phyloP scores from a whole-genome alignment of 192 early-diverging fungal genomes.

The Coemansia asiatica region DNA sequence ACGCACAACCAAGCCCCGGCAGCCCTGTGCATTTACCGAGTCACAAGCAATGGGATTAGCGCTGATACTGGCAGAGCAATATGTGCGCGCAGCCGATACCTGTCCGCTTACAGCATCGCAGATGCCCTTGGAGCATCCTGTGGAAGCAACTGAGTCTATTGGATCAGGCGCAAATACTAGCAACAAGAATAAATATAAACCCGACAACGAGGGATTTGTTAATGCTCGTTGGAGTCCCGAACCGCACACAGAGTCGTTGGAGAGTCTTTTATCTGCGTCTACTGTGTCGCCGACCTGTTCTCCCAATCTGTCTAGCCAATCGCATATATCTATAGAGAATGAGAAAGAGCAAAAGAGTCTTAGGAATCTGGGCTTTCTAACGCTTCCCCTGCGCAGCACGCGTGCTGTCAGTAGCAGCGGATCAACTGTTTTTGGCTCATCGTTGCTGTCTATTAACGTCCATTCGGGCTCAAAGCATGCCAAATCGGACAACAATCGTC shows the following conservation, averaged over 20 bases:
- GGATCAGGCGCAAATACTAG: not conserved
- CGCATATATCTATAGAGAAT: not conserved
- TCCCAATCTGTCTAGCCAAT: not conserved
- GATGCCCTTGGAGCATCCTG: not conserved
- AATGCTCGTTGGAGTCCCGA: not conserved
- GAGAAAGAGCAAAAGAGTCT: not conserved
- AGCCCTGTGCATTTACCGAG: slow-evolving; percentile 13
- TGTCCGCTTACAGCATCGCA: slow-evolving; percentile 2
- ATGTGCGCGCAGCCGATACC: slow-evolving; percentile 18
- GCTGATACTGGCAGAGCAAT: slow-evolving; percentile 31
- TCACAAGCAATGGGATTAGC: slow-evolving; percentile 28
- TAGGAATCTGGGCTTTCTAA: slow-evolving; percentile 3
- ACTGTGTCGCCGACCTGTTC: slow-evolving; percentile 4
- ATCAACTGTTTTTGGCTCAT: slow-evolving; percentile 13
- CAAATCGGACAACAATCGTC: not conserved
- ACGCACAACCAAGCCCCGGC: not conserved
- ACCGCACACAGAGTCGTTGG: not conserved
- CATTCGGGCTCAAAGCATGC: not conserved
- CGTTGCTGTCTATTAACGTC: not conserved
- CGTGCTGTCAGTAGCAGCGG: slow-evolving; percentile 19
- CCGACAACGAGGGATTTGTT: not conserved
- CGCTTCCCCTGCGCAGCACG: slow-evolving; percentile 23
- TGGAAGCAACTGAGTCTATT: not conserved
- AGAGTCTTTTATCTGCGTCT: not conserved
- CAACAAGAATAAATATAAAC: not conserved